phyloP scores from a whole-genome alignment of 257 asterid species.

The Craterostigma plantagineum region DNA sequence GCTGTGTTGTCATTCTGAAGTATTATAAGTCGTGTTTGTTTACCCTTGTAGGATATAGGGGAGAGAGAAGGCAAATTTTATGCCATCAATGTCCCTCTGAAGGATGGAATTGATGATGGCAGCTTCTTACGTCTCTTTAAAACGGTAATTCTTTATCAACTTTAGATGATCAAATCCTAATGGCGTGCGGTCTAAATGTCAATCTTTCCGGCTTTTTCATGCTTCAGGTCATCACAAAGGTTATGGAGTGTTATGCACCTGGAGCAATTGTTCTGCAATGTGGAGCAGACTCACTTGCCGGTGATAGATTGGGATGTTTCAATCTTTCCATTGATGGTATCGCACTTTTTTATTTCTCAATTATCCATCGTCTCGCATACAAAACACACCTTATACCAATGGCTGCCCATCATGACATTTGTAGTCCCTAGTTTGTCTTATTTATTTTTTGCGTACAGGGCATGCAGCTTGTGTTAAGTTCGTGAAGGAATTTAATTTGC shows the following conservation, averaged over 20 bases:
- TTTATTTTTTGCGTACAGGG: constrained; percentile 26
- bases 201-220: constrained; percentile 9
- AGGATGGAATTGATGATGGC: constrained; percentile 87
- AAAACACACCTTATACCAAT: no score
- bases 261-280: constrained; percentile 98
- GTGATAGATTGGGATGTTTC: constrained; percentile 98
- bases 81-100: constrained; percentile 94
- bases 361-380: constrained; percentile 7
- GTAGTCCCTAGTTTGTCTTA: constrained; percentile 4
- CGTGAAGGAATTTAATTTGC: constrained; percentile 86
- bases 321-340: constrained; percentile 98
- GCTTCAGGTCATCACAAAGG: constrained; percentile 70
- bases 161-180: no score
- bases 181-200: no score
- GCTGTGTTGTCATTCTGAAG: background rate
- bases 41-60: constrained; percentile 72
- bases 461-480: constrained; percentile 97
- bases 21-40: constrained; percentile 2
- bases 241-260: constrained; percentile 81
- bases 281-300: constrained; percentile 99
- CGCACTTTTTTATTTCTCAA: constrained; percentile 22
- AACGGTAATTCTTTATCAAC: constrained; percentile 28
- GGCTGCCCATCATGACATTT: background rate
- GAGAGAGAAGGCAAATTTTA: constrained; percentile 88
- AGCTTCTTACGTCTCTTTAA: constrained; percentile 81